These are phyloP conservation scores for Solanum pinnatisectum DNA, from an alignment of 257 asterid genomes.

Conservation along the genomic window DNA sequence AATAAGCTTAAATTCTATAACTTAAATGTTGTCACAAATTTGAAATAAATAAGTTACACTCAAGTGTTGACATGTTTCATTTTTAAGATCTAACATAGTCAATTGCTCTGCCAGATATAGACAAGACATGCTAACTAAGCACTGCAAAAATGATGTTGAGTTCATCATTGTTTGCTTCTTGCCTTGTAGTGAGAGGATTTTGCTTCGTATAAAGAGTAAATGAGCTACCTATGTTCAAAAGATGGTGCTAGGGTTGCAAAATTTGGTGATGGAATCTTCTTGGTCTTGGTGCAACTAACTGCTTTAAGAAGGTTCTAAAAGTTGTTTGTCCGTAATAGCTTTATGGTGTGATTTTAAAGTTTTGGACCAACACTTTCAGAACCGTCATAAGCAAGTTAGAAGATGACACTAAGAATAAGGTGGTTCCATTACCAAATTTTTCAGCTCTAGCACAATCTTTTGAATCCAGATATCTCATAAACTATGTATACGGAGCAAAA, in stretches of 20 bases:
- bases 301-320: constrained; percentile 51
- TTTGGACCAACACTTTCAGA: constrained; percentile 58
- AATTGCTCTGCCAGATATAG: constrained; percentile 83
- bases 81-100: constrained; percentile 60
- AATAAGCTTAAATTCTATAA: too few relatives aligned
- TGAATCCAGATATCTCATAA: constrained; percentile 8
- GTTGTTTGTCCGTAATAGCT: constrained; percentile 37
- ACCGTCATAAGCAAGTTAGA: constrained; percentile 59
- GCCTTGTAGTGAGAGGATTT: background rate
- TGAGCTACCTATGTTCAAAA: constrained; percentile 16
- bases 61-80: background rate
- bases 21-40: too few relatives aligned
- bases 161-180: too few relatives aligned
- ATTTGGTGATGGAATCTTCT: constrained; percentile 73
- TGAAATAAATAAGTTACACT: background rate
- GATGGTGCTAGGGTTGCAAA: constrained; percentile 85
- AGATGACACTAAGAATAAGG: constrained; percentile 50
- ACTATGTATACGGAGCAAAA: too few relatives aligned
- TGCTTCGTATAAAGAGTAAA: too few relatives aligned
- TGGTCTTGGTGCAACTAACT: constrained; percentile 81
- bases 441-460: constrained; percentile 82
- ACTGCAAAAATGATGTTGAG: constrained; percentile 76
- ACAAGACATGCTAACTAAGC: constrained; percentile 67
- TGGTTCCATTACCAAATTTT: constrained; percentile 26
- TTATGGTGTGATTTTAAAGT: too few relatives aligned